These are phyloP conservation scores for Rhinocladiella mackenziei DNA, from an alignment of 2,329 filamentous ascomycete species.

Conservation along the genomic window DNA sequence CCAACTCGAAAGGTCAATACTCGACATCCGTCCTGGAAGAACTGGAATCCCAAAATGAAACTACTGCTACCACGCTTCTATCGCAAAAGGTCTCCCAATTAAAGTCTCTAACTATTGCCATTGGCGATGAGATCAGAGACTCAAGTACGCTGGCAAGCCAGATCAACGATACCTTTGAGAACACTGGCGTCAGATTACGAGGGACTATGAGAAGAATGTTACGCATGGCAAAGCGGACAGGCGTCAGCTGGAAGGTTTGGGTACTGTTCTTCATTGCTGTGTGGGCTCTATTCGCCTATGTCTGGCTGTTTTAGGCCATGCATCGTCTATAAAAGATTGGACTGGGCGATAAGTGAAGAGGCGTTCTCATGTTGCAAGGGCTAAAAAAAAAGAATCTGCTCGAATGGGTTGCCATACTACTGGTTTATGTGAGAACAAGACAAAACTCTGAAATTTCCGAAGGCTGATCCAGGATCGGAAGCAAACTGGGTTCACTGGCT, in stretches of 20 bases:
- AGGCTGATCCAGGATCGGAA: no score
- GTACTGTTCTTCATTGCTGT: conserved; percentile 81
- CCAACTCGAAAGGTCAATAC: conserved; percentile 70
- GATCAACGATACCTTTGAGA: conserved; percentile 94
- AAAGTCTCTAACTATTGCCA: conserved; percentile 76
- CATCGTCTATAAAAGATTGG: no score
- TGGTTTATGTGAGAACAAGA: no score
- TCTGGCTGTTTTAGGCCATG: conserved; percentile 71
- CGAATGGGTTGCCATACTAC: no score
- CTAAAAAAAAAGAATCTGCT: no score
- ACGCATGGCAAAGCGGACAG: conserved; percentile 87
- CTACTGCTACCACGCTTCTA: conserved; percentile 53
- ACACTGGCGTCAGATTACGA: conserved; percentile 70
- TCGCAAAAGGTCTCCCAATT: conserved; percentile 30
- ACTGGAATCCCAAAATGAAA: conserved; percentile 92
- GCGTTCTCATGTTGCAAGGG: no score
- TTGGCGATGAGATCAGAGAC: conserved; percentile 92
- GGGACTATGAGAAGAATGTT: conserved; percentile 98
- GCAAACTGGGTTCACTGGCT: no score
- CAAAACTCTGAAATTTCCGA: no score
- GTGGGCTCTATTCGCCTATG: conserved; percentile 78
- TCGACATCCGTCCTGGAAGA: conserved; percentile 87
- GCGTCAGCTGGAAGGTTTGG: conserved; percentile 97
- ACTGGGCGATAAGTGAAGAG: no score
- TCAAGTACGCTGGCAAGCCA: conserved; percentile 83